Evolutionary conservation across 23 red algal species (phyloP).

Genomic region (Porphyridium purpureum): DNA sequence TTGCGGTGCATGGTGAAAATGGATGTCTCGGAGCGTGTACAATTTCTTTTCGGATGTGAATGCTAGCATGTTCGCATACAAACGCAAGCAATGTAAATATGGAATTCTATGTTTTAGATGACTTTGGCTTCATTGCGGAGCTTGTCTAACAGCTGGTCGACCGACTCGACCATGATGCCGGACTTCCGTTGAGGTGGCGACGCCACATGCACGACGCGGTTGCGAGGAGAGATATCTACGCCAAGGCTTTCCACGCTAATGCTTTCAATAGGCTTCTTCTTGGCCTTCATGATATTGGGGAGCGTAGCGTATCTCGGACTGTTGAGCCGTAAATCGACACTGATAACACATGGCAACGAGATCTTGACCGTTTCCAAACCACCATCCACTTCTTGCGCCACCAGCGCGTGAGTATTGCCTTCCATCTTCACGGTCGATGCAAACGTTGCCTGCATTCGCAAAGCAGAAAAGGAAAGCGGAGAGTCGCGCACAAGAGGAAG

Average conservation of each 20-base stretch:
- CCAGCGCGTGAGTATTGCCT: slow-evolving; percentile 18
- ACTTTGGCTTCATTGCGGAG: background rate
- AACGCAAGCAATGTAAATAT: too few species aligned
- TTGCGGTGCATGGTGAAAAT: too few species aligned
- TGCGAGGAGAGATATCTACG: background rate
- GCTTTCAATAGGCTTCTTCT: slow-evolving; percentile 31
- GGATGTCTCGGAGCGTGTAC: too few species aligned
- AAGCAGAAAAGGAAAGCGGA: too few species aligned
- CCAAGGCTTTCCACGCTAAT: background rate
- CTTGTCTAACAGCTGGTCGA: background rate
- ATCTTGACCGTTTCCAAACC: slow-evolving; percentile 73
- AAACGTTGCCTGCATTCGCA: slow-evolving; percentile 95
- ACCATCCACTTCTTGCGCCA: slow-evolving; percentile 85
- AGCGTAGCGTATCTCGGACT: slow-evolving; percentile 71
- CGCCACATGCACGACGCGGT: background rate
- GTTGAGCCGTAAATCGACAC: slow-evolving; percentile 83
- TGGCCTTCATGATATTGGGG: slow-evolving; percentile 92
- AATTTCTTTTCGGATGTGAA: too few species aligned
- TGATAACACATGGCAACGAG: slow-evolving; percentile 49
- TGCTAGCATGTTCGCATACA: too few species aligned
- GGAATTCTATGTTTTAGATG: too few species aligned
- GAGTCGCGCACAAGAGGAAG: background rate
- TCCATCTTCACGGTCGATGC: slow-evolving; percentile 41
- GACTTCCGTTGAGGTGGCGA: background rate
- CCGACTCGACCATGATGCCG: background rate